phyloP scores from a whole-genome alignment of 148 eudicot species.

The Vaccinium vitisidaea region DNA sequence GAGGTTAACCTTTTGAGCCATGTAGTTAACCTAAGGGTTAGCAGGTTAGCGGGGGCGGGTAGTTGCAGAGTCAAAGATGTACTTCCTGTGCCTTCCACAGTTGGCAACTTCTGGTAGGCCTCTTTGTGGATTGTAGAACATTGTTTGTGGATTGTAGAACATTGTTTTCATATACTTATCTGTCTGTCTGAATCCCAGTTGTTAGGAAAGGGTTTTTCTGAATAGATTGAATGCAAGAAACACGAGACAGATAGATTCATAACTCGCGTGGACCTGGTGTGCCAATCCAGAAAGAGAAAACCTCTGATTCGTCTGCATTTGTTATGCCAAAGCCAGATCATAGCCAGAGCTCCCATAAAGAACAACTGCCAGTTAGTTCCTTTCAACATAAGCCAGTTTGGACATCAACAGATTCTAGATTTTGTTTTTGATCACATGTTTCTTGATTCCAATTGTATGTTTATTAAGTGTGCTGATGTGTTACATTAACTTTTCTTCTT shows the following conservation, averaged over 20 bases:
- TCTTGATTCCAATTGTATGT: not conserved
- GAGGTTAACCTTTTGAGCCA: no score
- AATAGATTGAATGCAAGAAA: not conserved
- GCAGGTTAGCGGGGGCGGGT: no score
- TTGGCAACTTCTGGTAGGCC: not conserved
- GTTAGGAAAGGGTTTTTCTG: not conserved
- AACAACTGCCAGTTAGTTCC: no score
- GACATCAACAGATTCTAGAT: not conserved
- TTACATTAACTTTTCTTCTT: conserved; percentile 16
- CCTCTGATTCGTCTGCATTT: no score
- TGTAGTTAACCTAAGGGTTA: no score
- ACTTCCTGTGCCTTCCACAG: not conserved
- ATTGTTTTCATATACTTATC: no score
- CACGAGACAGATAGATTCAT: not conserved
- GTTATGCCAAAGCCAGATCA: no score
- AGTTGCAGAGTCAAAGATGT: not conserved
- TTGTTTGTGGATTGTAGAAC: not conserved
- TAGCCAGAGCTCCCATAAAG: no score
- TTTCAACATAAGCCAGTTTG: not conserved
- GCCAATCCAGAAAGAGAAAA: no score
- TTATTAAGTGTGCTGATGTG: not conserved
- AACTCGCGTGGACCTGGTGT: not conserved
- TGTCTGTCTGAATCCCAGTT: not conserved
- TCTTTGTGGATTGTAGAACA: not conserved
- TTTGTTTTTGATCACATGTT: not conserved